Evolutionary conservation across 208 protist species (phyloP), one percentile per base, ranked within the genome.

Genomic region (Balamuthia mandrillaris): DNA sequence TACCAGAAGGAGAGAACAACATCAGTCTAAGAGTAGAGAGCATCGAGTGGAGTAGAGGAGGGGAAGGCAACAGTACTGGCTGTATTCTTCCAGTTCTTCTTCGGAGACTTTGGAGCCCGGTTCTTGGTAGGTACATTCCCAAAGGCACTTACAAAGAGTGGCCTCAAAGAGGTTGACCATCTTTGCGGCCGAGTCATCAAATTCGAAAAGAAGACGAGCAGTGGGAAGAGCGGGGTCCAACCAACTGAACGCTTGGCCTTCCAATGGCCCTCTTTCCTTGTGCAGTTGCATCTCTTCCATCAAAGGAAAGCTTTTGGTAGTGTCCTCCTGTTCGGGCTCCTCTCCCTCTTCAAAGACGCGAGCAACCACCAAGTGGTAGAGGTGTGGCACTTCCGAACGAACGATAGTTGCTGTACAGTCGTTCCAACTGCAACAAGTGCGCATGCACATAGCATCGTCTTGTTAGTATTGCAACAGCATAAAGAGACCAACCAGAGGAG

Each of bases 151-250:
- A 18, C 42, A 16, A 7, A 77, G 27, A 18, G 35, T 41, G 12
- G 12, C 44, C 68, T 56, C 29, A 29, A 77, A 77, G 14, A 54
- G 0, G 0, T 0, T 47, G 27, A 37, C 68, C 2, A 77, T 41
- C n/a, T 77, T n/a, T n/a, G n/a, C 68, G 42, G 49, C 68, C 42
- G 49, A n/a, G 9, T 47, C 44, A 77, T 77, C 68, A 54, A 77
- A 77, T 37, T 77, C 68, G 27, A 77, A 77, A 18, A 77, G 68
- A 14, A 54, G 41, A 0, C 68, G 68, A 3, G 68, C 4, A 1
- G 0, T 2, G 12, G 9, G 37, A n/a, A n/a, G 27, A 35, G 41
- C 35, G 0, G 31, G 27, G 27, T 56, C 44, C 18, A 0, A 27
- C 68, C 68, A 77, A 21, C 68, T 77, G 24, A 77, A 39, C 44